phyloP scores from a whole-genome alignment of 2,329 filamentous ascomycete genomes.

The Dactylellina drechsleri region DNA sequence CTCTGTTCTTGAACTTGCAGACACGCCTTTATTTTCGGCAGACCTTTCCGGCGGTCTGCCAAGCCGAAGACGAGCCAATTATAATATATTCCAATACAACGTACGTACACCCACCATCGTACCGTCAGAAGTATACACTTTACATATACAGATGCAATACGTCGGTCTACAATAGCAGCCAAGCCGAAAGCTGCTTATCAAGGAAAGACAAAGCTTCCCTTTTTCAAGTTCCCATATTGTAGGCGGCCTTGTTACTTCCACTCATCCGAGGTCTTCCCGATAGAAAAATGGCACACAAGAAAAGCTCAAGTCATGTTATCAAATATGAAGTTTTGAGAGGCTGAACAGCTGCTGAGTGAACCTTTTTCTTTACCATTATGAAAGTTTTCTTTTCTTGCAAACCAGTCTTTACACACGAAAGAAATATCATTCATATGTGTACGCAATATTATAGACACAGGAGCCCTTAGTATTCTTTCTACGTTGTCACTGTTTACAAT shows the following conservation, averaged over 20 bases:
- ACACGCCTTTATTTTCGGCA: conserved; percentile 19
- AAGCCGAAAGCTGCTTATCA: neutral
- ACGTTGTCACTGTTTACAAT: too few species aligned
- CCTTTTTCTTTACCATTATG: too few species aligned
- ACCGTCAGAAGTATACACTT: neutral
- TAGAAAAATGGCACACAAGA: neutral
- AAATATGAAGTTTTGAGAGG: too few species aligned
- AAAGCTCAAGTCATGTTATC: conserved; percentile 6
- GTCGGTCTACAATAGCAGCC: neutral
- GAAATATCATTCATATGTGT: too few species aligned
- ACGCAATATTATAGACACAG: too few species aligned
- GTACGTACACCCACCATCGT: neutral
- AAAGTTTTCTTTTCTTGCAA: too few species aligned
- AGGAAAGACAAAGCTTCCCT: neutral
- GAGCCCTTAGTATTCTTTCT: too few species aligned
- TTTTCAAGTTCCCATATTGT: neutral
- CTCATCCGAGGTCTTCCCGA: conserved; percentile 10
- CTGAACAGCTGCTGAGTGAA: too few species aligned
- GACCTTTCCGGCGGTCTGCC: conserved; percentile 31
- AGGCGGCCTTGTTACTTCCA: neutral
- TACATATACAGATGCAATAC: neutral
- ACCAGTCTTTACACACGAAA: too few species aligned
- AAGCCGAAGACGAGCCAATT: conserved; percentile 12
- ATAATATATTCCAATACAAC: neutral
- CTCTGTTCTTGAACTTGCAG: too few species aligned